phyloP scores from a whole-genome alignment of 768 basidiomycete genomes.

The Agaricus blazei region DNA sequence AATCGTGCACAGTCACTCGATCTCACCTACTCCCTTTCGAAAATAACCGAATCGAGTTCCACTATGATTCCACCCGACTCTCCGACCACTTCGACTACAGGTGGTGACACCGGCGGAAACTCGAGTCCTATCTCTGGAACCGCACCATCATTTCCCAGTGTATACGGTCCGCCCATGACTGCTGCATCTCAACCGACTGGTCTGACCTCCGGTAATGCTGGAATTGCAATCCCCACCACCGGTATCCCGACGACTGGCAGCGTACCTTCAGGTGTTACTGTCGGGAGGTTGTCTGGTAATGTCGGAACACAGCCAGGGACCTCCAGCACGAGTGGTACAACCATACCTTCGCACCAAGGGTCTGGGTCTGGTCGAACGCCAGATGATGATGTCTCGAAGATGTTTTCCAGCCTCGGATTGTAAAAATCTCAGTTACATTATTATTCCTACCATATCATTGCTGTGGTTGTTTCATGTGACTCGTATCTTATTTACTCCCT shows the following conservation, averaged over 20 bases:
- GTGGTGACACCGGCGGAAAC: slow-evolving; percentile 65
- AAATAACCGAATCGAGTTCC: slow-evolving; percentile 64
- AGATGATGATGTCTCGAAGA: slow-evolving; percentile 56
- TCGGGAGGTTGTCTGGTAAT: slow-evolving; percentile 2
- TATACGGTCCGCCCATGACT: slow-evolving; percentile 64
- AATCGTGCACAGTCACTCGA: slow-evolving; percentile 90
- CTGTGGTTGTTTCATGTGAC: not conserved
- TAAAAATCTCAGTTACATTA: slow-evolving; percentile 22
- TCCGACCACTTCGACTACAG: slow-evolving; percentile 62
- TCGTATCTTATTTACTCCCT: slow-evolving; percentile 9
- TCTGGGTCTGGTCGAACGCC: slow-evolving; percentile 27
- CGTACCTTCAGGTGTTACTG: slow-evolving; percentile 17
- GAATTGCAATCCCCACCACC: too few relatives aligned
- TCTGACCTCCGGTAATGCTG: slow-evolving; percentile 7
- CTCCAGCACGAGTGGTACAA: slow-evolving; percentile 10
- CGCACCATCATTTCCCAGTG: slow-evolving; percentile 80
- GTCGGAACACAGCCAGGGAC: not conserved
- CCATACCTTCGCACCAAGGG: slow-evolving; percentile 26
- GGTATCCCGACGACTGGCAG: not conserved
- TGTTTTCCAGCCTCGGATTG: slow-evolving; percentile 72
- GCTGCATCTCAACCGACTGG: slow-evolving; percentile 13
- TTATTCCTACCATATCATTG: slow-evolving; percentile 8
- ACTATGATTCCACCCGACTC: slow-evolving; percentile 69
- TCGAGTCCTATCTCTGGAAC: slow-evolving; percentile 77
- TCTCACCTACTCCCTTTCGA: slow-evolving; percentile 78